Percentiles rank a stretch among this genome's conserved stretches.
Evolutionary conservation across 192 early-diverging fungal genomes (phyloP).

Genomic region (Coemansia sp.): DNA sequence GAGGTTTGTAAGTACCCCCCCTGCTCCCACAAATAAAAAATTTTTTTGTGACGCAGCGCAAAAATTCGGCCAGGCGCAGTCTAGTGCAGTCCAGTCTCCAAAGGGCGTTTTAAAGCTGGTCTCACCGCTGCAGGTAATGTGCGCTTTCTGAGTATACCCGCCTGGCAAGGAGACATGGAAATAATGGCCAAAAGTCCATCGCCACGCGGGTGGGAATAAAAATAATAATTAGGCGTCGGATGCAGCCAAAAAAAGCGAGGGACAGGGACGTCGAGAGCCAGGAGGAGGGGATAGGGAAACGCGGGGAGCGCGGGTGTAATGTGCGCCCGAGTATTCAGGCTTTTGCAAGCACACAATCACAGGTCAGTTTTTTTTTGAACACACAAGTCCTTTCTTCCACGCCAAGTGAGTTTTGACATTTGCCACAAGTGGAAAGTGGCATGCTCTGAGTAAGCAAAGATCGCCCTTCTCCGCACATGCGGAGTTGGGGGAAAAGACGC

Average conservation of each 20-base stretch:
- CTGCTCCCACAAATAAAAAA: not conserved
- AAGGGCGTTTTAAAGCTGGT: not conserved
- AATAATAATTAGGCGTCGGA: not conserved
- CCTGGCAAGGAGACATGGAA: not conserved
- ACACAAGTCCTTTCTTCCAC: not conserved
- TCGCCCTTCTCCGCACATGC: conserved; percentile 3
- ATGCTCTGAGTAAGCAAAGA: not conserved
- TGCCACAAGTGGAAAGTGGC: conserved; percentile 9
- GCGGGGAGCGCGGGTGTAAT: not conserved
- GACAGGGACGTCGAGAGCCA: not conserved
- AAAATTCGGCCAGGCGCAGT: not conserved
- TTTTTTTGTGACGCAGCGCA: not conserved
- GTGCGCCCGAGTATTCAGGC: not conserved
- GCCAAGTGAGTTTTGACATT: not conserved
- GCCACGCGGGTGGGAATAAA: conserved; percentile 5
- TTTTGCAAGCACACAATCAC: not conserved
- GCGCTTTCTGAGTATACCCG: not conserved
- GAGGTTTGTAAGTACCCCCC: not conserved
- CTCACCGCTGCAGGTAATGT: not conserved
- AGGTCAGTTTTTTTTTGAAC: not conserved
- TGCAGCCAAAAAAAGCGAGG: not conserved
- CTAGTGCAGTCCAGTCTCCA: not conserved
- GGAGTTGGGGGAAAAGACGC: conserved; percentile 7
- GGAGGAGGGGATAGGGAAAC: not conserved
- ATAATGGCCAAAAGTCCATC: not conserved